phyloP scores from a whole-genome alignment of 495 filamentous ascomycete genomes.

The Elaphomyces granulatus region DNA sequence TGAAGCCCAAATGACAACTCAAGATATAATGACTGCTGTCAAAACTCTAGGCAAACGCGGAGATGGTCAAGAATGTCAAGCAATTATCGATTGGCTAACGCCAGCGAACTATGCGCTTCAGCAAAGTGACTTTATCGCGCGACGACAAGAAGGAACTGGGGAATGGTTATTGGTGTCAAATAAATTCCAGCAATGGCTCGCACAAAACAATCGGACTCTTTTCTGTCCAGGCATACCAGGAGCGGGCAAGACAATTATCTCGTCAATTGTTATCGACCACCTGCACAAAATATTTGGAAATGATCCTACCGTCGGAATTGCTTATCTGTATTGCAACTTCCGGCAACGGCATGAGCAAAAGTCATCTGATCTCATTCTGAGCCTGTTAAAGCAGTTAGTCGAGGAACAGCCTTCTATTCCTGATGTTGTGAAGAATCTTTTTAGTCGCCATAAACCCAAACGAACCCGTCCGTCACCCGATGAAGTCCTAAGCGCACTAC shows the following conservation, averaged over 20 bases:
- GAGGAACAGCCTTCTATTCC: too few species aligned
- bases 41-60: too few species aligned
- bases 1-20: neutral
- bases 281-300: conserved; percentile 4
- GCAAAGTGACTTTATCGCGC: conserved; percentile 9
- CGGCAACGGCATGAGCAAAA: conserved; percentile 15
- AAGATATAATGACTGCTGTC: conserved; percentile 3
- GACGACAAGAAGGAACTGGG: conserved; percentile 24
- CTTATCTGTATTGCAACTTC: conserved; percentile 31
- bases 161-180: conserved; percentile 29
- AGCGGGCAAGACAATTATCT: conserved; percentile 23
- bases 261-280: conserved; percentile 18
- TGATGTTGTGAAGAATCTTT: conserved; percentile 7
- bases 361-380: conserved; percentile 13
- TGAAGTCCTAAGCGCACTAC: conserved; percentile 16
- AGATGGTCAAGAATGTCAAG: conserved; percentile 4
- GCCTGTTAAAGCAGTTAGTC: conserved; percentile 23
- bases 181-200: conserved; percentile 22
- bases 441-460: conserved; percentile 4
- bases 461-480: conserved; percentile 15
- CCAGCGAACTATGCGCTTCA: conserved; percentile 8
- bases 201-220: conserved; percentile 13
- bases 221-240: conserved; percentile 31
- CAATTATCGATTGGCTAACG: conserved; percentile 11
- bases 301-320: conserved; percentile 10